Percentiles rank a stretch among this genome's conserved stretches.
Evolutionary conservation across 1,139 yeast genomes (phyloP).

Genomic region (Wickerhamomyces sp.): DNA sequence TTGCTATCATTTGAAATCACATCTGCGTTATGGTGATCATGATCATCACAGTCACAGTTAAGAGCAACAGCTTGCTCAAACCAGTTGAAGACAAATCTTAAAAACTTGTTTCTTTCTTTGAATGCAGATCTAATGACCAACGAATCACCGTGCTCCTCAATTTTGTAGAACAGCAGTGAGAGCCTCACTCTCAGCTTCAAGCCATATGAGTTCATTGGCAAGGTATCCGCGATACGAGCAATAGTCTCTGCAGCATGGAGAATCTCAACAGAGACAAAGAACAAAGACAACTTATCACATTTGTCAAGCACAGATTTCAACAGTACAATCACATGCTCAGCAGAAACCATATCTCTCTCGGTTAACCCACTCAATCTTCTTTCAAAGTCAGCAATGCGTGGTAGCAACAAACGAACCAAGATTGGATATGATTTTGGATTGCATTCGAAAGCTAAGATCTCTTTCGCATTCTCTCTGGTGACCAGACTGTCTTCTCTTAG

Average conservation of each 20-base stretch:
- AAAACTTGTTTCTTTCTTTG: constrained; percentile 52
- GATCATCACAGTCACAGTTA: constrained; percentile 28
- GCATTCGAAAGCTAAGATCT: constrained; percentile 39
- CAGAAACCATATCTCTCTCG: constrained; percentile 28
- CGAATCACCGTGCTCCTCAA: constrained; percentile 41
- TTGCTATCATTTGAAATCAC: constrained; percentile 5
- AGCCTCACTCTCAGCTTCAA: constrained; percentile 52
- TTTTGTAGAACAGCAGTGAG: constrained; percentile 47
- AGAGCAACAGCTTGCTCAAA: constrained; percentile 46
- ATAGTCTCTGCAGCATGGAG: constrained; percentile 33
- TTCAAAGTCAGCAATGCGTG: constrained; percentile 22
- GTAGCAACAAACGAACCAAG: constrained; percentile 29
- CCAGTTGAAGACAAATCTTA: constrained; percentile 62
- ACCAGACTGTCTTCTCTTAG: constrained; percentile 47
- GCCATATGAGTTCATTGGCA: constrained; percentile 31
- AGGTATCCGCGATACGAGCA: constrained; percentile 32
- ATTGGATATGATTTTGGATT: constrained; percentile 37
- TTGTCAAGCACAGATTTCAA: constrained; percentile 36
- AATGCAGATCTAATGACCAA: constrained; percentile 51
- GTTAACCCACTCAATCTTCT: constrained; percentile 14
- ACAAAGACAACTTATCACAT: constrained; percentile 33
- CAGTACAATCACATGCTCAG: constrained; percentile 37
- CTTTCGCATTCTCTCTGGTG: constrained; percentile 45
- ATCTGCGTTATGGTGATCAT: constrained; percentile 24
- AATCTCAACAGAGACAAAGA: constrained; percentile 35